phyloP scores from a whole-genome alignment of 805 yeast species.

The Wickerhamomyces xylosicus region DNA sequence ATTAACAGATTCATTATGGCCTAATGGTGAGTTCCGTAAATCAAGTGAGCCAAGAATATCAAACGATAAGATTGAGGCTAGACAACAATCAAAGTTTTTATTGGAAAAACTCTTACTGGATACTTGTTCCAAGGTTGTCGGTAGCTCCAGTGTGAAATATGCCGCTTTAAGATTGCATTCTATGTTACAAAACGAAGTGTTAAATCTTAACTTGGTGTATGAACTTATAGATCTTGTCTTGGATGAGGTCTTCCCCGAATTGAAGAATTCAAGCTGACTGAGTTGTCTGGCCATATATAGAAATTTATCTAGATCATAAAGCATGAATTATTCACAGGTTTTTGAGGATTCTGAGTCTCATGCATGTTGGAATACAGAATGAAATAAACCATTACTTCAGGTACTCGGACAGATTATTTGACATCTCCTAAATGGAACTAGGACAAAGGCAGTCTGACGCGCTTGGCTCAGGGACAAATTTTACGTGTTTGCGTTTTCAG shows the following conservation, averaged over 20 bases:
- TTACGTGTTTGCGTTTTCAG: too few species aligned
- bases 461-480: too few species aligned
- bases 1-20: conserved; percentile 33
- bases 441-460: too few species aligned
- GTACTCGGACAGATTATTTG: too few species aligned
- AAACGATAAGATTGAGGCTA: conserved; percentile 40
- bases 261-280: too few species aligned
- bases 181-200: conserved; percentile 62
- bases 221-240: conserved; percentile 49
- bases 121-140: conserved; percentile 64
- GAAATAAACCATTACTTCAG: too few species aligned
- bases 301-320: too few species aligned
- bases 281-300: too few species aligned
- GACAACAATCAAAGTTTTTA: conserved; percentile 47
- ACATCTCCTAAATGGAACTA: too few species aligned
- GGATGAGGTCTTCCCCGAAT: conserved; percentile 24
- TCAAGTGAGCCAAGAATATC: conserved; percentile 35
- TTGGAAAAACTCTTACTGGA: conserved; percentile 52
- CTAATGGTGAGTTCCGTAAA: conserved; percentile 40
- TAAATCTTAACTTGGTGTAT: conserved; percentile 56
- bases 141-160: conserved; percentile 46
- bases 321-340: too few species aligned
- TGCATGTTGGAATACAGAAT: too few species aligned
- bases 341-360: too few species aligned
- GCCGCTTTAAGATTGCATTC: conserved; percentile 55